Conservation (phyloP, 2,329 filamentous ascomycete species). For the Talaromyces rugulosus region DNA sequence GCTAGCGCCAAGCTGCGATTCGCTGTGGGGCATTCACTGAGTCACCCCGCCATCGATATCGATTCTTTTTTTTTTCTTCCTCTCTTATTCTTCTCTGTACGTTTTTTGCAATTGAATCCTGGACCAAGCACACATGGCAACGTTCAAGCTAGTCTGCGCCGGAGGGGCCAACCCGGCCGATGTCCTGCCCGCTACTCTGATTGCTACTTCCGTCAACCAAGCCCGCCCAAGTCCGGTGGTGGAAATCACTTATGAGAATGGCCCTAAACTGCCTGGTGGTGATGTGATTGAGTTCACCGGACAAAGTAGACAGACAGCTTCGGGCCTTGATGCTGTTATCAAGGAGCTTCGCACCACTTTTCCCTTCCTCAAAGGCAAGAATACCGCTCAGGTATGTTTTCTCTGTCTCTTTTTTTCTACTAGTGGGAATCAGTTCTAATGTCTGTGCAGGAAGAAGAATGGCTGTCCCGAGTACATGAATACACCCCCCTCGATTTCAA, state of each 20-base stretch:
- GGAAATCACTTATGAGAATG: constrained; percentile 36
- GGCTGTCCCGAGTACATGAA: constrained; percentile 51
- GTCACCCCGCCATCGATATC: constrained; percentile 8
- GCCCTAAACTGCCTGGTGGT: constrained; percentile 27
- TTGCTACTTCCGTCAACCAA: constrained; percentile 38
- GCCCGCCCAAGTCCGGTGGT: constrained; percentile 31
- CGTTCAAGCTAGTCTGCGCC: constrained; percentile 33
- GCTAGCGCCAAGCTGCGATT: neutral
- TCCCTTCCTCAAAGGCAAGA: constrained; percentile 34
- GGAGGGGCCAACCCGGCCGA: constrained; percentile 37
- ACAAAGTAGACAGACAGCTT: constrained; percentile 24
- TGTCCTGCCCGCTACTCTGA: constrained; percentile 37
- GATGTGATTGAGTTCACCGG: constrained; percentile 32
- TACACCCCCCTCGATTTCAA: constrained; percentile 70
- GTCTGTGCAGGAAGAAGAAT: constrained; percentile 44
- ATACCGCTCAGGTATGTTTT: constrained; percentile 33
- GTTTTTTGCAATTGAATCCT: neutral
- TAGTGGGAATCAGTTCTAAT: neutral
- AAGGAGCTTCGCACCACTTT: constrained; percentile 31
- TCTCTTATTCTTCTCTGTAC: neutral
- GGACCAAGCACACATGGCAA: constrained; percentile 23
- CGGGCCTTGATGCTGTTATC: constrained; percentile 27
- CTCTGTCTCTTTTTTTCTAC: constrained; percentile 14
- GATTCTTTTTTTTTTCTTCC: neutral
- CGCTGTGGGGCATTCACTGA: constrained; percentile 9